A percentile compares a stretch with the other conserved stretches of the same genome.
phyloP scores from a whole-genome alignment of 2,329 filamentous ascomycete species.

The Epichloe aotearoae region DNA sequence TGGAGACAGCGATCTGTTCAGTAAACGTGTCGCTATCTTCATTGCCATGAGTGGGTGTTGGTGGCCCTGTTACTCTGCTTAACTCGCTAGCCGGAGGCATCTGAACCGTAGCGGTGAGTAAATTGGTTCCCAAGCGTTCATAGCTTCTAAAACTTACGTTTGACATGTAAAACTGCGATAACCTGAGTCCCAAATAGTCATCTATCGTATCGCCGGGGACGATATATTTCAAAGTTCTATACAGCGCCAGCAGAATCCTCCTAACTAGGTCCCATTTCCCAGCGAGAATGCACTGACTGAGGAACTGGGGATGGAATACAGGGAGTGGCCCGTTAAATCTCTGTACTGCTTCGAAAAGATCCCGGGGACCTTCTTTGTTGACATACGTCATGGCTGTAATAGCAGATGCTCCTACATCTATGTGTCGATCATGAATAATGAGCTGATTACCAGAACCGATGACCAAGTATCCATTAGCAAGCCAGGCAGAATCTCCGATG shows the following conservation, averaged over 20 bases:
- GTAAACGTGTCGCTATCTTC: slow-evolving; percentile 47
- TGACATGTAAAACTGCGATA: slow-evolving; percentile 2
- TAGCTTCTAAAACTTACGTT: slow-evolving; percentile 1
- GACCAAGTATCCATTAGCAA: slow-evolving; percentile 71
- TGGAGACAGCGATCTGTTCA: slow-evolving; percentile 52
- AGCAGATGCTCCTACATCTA: slow-evolving; percentile 49
- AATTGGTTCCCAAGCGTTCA: background rate
- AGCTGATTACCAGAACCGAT: slow-evolving; percentile 86
- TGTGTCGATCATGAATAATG: slow-evolving; percentile 68
- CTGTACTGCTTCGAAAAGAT: slow-evolving; percentile 72
- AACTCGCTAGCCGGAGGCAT: background rate
- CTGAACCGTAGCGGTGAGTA: background rate
- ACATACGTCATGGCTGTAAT: slow-evolving; percentile 38
- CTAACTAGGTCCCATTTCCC: slow-evolving; percentile 65
- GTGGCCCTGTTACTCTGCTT: slow-evolving; percentile 22
- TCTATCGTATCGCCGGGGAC: slow-evolving; percentile 70
- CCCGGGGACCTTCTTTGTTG: slow-evolving; percentile 39
- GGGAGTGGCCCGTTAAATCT: slow-evolving; percentile 78
- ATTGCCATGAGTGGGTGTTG: slow-evolving; percentile 26
- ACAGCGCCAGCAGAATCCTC: slow-evolving; percentile 55
- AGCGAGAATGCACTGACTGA: slow-evolving; percentile 73
- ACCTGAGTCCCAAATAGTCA: slow-evolving; percentile 53
- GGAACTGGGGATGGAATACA: slow-evolving; percentile 81
- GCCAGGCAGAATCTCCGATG: slow-evolving; percentile 87
- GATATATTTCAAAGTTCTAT: slow-evolving; percentile 70